These are phyloP conservation scores for Podospora appendiculata DNA, from an alignment of 495 filamentous ascomycete genomes.

Conservation along the genomic window DNA sequence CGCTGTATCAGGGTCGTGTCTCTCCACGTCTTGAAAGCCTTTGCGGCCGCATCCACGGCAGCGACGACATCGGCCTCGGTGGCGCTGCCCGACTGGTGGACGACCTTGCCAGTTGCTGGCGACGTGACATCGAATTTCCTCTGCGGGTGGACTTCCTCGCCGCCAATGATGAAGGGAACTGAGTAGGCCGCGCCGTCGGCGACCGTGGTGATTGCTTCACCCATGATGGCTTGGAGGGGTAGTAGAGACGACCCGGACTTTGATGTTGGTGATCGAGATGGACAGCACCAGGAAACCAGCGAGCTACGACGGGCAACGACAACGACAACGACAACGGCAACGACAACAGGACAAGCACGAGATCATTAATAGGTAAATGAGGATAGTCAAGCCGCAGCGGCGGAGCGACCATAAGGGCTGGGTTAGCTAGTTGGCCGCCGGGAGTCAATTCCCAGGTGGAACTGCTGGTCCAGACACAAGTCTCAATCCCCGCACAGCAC, in stretches of 20 bases:
- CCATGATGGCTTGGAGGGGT: constrained; percentile 6
- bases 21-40: constrained; percentile 66
- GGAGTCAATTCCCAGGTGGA: too few species aligned
- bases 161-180: constrained; percentile 68
- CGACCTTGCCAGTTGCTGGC: constrained; percentile 53
- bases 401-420: too few species aligned
- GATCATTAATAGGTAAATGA: too few species aligned
- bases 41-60: constrained; percentile 57
- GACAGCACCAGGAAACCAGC: too few species aligned
- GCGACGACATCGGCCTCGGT: constrained; percentile 51
- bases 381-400: too few species aligned
- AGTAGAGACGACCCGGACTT: not conserved
- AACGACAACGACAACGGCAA: too few species aligned
- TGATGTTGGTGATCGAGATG: not conserved
- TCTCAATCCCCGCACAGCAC: too few species aligned
- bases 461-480: too few species aligned
- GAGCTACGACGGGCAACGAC: too few species aligned
- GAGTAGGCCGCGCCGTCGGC: constrained; percentile 15
- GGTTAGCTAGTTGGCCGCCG: too few species aligned
- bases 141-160: constrained; percentile 52
- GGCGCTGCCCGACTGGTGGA: constrained; percentile 56
- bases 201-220: constrained; percentile 1
- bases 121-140: constrained; percentile 59
- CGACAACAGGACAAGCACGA: too few species aligned
- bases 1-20: constrained; percentile 52